These are phyloP conservation scores for Talaromyces liani DNA, from an alignment of 495 filamentous ascomycete species.

Conservation along the genomic window DNA sequence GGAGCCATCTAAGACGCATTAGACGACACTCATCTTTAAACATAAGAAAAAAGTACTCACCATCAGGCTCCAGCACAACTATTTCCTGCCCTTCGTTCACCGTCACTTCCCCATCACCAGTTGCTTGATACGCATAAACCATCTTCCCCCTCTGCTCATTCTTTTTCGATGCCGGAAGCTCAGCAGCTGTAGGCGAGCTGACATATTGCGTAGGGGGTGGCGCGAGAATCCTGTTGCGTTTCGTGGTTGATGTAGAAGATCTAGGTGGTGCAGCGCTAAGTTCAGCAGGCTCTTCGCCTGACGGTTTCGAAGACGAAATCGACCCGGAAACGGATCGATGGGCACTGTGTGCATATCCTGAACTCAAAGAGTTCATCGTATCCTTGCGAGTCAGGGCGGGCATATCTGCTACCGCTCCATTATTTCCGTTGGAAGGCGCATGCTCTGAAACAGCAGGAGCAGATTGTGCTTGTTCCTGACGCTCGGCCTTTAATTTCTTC, in stretches of 20 bases:
- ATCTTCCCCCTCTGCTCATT: slow-evolving; percentile 72
- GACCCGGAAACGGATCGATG: slow-evolving; percentile 61
- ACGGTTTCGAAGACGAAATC: slow-evolving; percentile 33
- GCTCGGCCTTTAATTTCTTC: slow-evolving; percentile 80
- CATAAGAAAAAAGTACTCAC: slow-evolving; percentile 40
- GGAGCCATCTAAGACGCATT: slow-evolving; percentile 52
- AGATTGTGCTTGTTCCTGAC: slow-evolving; percentile 70
- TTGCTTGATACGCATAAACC: slow-evolving; percentile 78
- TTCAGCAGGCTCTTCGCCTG: slow-evolving; percentile 33
- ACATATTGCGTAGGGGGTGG: slow-evolving; percentile 80
- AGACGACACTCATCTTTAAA: neutral
- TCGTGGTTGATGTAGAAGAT: slow-evolving; percentile 24
- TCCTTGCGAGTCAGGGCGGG: slow-evolving; percentile 67
- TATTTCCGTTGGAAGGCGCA: slow-evolving; percentile 21
- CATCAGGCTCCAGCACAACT: slow-evolving; percentile 76
- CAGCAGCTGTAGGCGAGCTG: slow-evolving; percentile 47
- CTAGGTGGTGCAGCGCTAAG: slow-evolving; percentile 28
- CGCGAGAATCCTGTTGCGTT: slow-evolving; percentile 69
- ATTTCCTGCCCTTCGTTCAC: slow-evolving; percentile 73
- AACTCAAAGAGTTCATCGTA: slow-evolving; percentile 89
- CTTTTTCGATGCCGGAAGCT: slow-evolving; percentile 18
- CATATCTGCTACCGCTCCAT: slow-evolving; percentile 20
- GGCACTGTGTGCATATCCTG: slow-evolving; percentile 76
- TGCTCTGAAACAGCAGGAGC: slow-evolving; percentile 31
- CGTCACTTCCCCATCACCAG: slow-evolving; percentile 69